Conservation (phyloP, 805 yeast genomes). For the Komagataella phaffii region DNA sequence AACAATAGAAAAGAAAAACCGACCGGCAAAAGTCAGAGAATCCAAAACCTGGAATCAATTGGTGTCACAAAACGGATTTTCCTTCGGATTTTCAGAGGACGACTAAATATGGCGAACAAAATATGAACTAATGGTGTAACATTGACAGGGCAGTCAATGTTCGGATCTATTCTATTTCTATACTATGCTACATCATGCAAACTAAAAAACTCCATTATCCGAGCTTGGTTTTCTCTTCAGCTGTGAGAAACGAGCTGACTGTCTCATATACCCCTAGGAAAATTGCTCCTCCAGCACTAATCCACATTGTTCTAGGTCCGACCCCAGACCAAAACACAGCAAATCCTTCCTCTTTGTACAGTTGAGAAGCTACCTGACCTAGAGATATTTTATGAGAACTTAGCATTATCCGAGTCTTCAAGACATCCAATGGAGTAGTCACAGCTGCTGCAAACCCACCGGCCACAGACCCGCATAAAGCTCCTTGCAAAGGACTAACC, state of each 20-base stretch:
- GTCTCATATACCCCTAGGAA: constrained; percentile 90
- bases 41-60: constrained; percentile 43
- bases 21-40: constrained; percentile 18
- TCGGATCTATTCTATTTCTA: background rate
- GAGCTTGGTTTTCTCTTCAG: background rate
- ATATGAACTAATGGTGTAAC: background rate
- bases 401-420: constrained; percentile 81
- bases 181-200: background rate
- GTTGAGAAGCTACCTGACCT: constrained; percentile 29
- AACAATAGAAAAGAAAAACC: constrained; percentile 4
- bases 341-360: constrained; percentile 63
- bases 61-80: constrained; percentile 14
- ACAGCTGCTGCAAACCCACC: constrained; percentile 75
- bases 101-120: constrained; percentile 1
- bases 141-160: background rate
- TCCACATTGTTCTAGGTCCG: constrained; percentile 96
- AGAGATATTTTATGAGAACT: constrained; percentile 34
- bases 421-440: constrained; percentile 71
- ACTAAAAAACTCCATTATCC: background rate
- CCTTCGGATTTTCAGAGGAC: constrained; percentile 21
- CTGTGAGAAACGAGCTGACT: constrained; percentile 23
- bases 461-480: constrained; percentile 71
- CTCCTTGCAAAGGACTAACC: constrained; percentile 61
- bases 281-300: constrained; percentile 96
- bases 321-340: constrained; percentile 68